Conservation (phyloP, 192 early-diverging fungal genomes). For the Backusella mclennaniae region DNA sequence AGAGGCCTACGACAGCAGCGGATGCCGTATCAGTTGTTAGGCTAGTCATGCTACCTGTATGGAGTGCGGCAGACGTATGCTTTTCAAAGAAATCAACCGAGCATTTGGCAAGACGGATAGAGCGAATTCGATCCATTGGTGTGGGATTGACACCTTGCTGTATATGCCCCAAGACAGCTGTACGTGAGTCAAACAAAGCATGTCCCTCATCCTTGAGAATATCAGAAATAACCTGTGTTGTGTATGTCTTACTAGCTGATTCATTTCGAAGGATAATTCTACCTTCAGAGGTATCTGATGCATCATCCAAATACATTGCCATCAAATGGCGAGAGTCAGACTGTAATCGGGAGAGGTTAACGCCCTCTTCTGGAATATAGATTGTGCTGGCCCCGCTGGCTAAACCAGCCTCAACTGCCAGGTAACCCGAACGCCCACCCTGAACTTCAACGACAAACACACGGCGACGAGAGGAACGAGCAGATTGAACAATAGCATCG, state of each 20-base stretch:
- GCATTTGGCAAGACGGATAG: slow-evolving; percentile 82
- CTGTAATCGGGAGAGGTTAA: slow-evolving; percentile 77
- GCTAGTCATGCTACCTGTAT: slow-evolving; percentile 47
- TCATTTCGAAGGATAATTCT: slow-evolving; percentile 85
- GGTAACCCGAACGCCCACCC: slow-evolving; percentile 91
- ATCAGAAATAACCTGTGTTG: slow-evolving; percentile 84
- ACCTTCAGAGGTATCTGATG: slow-evolving; percentile 69
- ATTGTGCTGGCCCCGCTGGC: slow-evolving; percentile 81
- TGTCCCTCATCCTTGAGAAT: slow-evolving; percentile 87
- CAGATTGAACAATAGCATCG: slow-evolving; percentile 91
- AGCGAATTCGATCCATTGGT: slow-evolving; percentile 90
- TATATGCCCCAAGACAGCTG: slow-evolving; percentile 89
- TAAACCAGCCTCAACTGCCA: slow-evolving; percentile 83
- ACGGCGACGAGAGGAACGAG: slow-evolving; percentile 83
- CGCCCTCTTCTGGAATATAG: slow-evolving; percentile 93
- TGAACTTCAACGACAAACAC: slow-evolving; percentile 98
- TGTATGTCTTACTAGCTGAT: slow-evolving; percentile 75
- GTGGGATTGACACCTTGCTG: slow-evolving; percentile 93
- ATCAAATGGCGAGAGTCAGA: slow-evolving; percentile 80
- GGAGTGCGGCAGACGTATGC: slow-evolving; percentile 46
- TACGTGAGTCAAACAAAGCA: slow-evolving; percentile 87
- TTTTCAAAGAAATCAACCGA: slow-evolving; percentile 82
- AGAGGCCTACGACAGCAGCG: slow-evolving; percentile 79
- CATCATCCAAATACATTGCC: slow-evolving; percentile 74
- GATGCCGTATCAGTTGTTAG: slow-evolving; percentile 56